Conservation (phyloP, 2,329 filamentous ascomycete species). For the Neocatenulostroma microsporum region DNA sequence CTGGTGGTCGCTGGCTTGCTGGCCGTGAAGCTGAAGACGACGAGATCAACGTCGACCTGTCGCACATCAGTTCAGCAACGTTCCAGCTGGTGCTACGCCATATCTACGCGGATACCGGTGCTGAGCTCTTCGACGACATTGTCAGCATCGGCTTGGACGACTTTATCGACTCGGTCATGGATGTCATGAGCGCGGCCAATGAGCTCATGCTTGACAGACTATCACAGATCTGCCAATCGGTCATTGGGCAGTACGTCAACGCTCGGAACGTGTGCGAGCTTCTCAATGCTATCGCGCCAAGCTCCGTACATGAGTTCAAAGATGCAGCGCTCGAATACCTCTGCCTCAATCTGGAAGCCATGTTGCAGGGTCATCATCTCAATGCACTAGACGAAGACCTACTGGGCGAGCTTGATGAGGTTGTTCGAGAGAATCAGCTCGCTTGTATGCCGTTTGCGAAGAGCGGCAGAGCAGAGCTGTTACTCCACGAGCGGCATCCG, state of each 20-base stretch:
- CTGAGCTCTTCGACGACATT: slow-evolving; percentile 73
- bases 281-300: slow-evolving; percentile 78
- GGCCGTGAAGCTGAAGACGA: slow-evolving; percentile 43
- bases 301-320: slow-evolving; percentile 77
- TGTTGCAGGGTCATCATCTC: slow-evolving; percentile 80
- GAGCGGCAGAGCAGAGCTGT: slow-evolving; percentile 61
- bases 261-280: slow-evolving; percentile 78
- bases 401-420: slow-evolving; percentile 68
- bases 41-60: slow-evolving; percentile 66
- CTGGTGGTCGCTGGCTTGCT: slow-evolving; percentile 71
- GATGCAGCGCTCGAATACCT: slow-evolving; percentile 83
- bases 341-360: slow-evolving; percentile 80
- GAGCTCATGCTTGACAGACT: slow-evolving; percentile 92
- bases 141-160: slow-evolving; percentile 66
- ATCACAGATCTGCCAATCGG: slow-evolving; percentile 78
- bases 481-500: slow-evolving; percentile 58
- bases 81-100: slow-evolving; percentile 74
- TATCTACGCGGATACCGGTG: slow-evolving; percentile 74
- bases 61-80: slow-evolving; percentile 64
- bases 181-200: slow-evolving; percentile 82
- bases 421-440: slow-evolving; percentile 76
- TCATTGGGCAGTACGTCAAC: slow-evolving; percentile 75
- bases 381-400: slow-evolving; percentile 80
- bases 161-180: slow-evolving; percentile 80
- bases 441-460: slow-evolving; percentile 68